phyloP scores from a whole-genome alignment of 2,329 filamentous ascomycete species.

The Ascochyta lentis region DNA sequence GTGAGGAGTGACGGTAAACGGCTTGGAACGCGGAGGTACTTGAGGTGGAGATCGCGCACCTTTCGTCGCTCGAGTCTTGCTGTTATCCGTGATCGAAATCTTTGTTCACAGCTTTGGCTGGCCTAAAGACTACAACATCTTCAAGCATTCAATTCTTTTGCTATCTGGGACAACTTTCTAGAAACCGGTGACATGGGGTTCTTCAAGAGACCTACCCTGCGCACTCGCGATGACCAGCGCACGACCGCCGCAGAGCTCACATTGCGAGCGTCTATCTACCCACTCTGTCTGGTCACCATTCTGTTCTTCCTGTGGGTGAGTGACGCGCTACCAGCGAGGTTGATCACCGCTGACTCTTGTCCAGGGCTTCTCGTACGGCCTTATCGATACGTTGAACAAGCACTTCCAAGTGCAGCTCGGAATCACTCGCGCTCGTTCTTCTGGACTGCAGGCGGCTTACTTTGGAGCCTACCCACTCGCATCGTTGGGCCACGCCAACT shows the following conservation, averaged over 20 bases:
- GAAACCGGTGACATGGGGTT: conserved; percentile 32
- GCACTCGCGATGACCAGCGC: conserved; percentile 50
- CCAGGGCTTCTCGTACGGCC: conserved; percentile 62
- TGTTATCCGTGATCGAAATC: not conserved
- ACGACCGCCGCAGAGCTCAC: conserved; percentile 68
- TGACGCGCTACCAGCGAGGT: not conserved
- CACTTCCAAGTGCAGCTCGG: conserved; percentile 55
- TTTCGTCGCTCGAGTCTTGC: not conserved
- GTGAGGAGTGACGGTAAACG: conserved; percentile 3
- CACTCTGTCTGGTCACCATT: conserved; percentile 69
- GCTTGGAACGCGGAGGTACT: conserved; percentile 19
- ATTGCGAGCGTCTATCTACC: conserved; percentile 69
- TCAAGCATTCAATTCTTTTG: not conserved
- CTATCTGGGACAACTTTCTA: not conserved
- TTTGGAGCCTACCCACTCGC: conserved; percentile 59
- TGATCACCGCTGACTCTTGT: not conserved
- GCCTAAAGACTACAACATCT: not conserved
- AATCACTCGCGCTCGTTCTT: conserved; percentile 54
- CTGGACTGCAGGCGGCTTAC: conserved; percentile 58
- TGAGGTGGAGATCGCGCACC: conserved; percentile 8
- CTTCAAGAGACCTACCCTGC: conserved; percentile 40
- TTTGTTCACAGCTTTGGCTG: not conserved
- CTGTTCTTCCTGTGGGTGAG: conserved; percentile 69
- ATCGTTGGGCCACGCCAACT: conserved; percentile 57
- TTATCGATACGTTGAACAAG: conserved; percentile 62